Evolutionary conservation across 306 rosid genomes (phyloP).

Genomic region (Gynostemma pentaphyllum): DNA sequence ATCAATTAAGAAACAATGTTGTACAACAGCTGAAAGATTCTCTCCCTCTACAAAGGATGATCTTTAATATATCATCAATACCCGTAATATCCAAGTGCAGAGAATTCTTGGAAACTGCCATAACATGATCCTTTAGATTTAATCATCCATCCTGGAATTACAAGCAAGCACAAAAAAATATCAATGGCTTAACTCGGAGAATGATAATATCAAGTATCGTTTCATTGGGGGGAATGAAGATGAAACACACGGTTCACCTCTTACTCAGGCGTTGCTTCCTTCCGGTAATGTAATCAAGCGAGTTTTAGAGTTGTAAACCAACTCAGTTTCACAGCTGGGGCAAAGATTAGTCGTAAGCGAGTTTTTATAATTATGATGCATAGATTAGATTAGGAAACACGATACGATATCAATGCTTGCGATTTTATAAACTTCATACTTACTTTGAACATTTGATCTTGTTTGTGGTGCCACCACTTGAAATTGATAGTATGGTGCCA

Average conservation of each 20-base stretch:
- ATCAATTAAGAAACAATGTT: background rate
- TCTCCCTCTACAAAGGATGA: background rate
- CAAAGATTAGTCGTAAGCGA: background rate
- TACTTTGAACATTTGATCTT: conserved; percentile 77
- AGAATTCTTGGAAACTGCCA: background rate
- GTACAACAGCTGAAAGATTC: conserved; percentile 1
- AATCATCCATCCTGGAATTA: background rate
- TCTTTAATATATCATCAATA: background rate
- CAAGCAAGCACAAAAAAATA: too few relatives aligned
- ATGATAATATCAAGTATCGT: background rate
- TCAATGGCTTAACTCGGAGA: too few relatives aligned
- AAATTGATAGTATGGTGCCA: conserved; percentile 77
- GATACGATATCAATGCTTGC: background rate
- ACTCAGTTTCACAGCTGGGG: conserved; percentile 59
- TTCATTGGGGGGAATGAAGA: background rate
- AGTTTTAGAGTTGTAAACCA: conserved; percentile 55
- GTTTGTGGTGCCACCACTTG: conserved; percentile 67
- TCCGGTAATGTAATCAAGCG: conserved; percentile 91
- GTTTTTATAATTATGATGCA: too few relatives aligned
- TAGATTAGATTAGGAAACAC: too few relatives aligned
- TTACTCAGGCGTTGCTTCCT: conserved; percentile 49
- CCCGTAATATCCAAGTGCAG: background rate
- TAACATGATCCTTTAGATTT: background rate
- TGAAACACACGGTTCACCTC: conserved; percentile 16
- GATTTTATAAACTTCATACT: conserved; percentile 14